Percentiles rank a stretch among this genome's conserved stretches.
Evolutionary conservation across 1,139 yeast genomes (phyloP).

Genomic region (Yamadazyma diospyri): DNA sequence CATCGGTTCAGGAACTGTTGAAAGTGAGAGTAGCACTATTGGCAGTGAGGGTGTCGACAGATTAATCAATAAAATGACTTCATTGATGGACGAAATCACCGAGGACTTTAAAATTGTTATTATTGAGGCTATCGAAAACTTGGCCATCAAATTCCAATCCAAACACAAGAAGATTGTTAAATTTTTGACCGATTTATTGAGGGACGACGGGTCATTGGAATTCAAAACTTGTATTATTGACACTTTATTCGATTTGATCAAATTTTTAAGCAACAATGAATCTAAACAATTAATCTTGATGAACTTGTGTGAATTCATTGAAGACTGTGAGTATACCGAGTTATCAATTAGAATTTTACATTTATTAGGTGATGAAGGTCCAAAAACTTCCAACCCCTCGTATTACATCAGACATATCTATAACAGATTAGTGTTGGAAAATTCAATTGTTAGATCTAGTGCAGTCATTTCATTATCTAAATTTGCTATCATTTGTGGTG

Average conservation of each 20-base stretch:
- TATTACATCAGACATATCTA: constrained; percentile 93
- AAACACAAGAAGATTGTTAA: constrained; percentile 81
- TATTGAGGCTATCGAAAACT: constrained; percentile 88
- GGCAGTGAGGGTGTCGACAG: constrained; percentile 79
- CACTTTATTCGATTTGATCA: constrained; percentile 84
- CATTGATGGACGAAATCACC: constrained; percentile 88
- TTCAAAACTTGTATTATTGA: constrained; percentile 88
- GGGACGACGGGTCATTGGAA: constrained; percentile 86
- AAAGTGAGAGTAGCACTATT: constrained; percentile 24
- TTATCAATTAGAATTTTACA: constrained; percentile 88
- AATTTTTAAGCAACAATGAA: constrained; percentile 67
- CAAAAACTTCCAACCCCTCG: constrained; percentile 80
- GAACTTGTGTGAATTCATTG: constrained; percentile 92
- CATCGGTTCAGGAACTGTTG: constrained; percentile 67
- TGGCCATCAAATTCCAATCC: constrained; percentile 89
- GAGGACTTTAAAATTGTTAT: constrained; percentile 95
- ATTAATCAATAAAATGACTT: constrained; percentile 80
- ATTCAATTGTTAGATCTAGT: constrained; percentile 91
- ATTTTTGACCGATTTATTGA: constrained; percentile 78
- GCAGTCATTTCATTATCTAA: constrained; percentile 92
- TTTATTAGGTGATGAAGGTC: constrained; percentile 92
- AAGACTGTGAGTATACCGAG: constrained; percentile 96
- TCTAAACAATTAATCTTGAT: constrained; percentile 85
- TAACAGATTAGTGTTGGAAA: constrained; percentile 93
- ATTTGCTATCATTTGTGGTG: constrained; percentile 79